Base-by-base conservation (phyloP, 1,284 basidiomycete genomes). In the Naganishia sp. region DNA sequence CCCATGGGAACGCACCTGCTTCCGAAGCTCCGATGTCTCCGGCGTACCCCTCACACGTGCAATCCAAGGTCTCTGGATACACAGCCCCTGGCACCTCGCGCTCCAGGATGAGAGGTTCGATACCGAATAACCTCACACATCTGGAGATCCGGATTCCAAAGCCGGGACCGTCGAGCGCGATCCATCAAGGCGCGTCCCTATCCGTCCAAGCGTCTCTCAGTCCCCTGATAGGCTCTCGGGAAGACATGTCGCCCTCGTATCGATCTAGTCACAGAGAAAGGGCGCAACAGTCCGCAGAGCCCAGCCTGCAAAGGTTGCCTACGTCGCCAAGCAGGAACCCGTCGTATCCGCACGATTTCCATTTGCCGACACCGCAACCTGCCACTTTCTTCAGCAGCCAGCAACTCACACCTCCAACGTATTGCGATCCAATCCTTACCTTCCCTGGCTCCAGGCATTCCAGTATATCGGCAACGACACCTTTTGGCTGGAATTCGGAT, bases 361-460 rank as follows among this genome's bases (percentile, higher is more conserved):
- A 33, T 6, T 23, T 61, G 3, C 59, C 59, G 4, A 61, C 48
- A 10, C 59, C 55, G 10, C 42, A 31, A 18, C 3, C 25, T 53
- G 28, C 53, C 11, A 15, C 48, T 25, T 42, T n/a, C 43, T 61
- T 52, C 49, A 36, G 21, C n/a, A 42, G n/a, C 42, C 59, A 39
- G 9, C 36, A 50, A 23, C 25, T 61, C 18, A 52, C 59, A 6
- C 48, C 59, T 25, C 59, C 59, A 6, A 43, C 59, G 6, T 61
- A 50, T 31, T 42, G 33, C 49, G 48, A 52, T 42, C 48, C 49
- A 10, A 16, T 39, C 2, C 23, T 39, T 0, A 28, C 23, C 25
- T 43, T 52, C 21, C 43, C 42, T 36, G 36, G 46, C 9, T 42
- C 39, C 23, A 31, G 59, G 28, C 59, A 61, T 16, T n/a, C 59